Percentiles rank a stretch among this genome's conserved stretches.
Conservation (phyloP, 2,329 filamentous ascomycete genomes). For the Stagonosporopsis rhizophila region DNA sequence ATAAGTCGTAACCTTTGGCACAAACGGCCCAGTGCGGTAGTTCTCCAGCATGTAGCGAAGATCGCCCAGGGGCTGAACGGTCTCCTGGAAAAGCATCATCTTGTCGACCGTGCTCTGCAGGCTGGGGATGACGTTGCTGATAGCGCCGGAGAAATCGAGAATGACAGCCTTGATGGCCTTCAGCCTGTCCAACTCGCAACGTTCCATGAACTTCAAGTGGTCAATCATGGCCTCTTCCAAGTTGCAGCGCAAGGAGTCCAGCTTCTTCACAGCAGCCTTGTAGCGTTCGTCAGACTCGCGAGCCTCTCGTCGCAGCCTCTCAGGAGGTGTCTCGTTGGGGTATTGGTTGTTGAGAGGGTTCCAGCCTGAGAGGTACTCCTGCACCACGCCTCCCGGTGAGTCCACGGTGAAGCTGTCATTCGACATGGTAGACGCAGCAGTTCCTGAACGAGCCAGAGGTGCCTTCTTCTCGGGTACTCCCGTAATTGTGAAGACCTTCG, state of each 20-base stretch:
- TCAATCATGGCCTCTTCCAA: constrained; percentile 95
- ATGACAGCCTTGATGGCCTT: constrained; percentile 99
- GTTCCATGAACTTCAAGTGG: constrained; percentile 94
- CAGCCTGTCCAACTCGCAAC: constrained; percentile 92
- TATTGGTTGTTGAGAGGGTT: constrained; percentile 88
- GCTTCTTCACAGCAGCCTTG: constrained; percentile 81
- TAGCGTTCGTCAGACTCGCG: constrained; percentile 92
- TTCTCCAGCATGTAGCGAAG: constrained; percentile 94
- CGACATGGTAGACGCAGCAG: constrained; percentile 60
- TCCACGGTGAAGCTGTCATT: constrained; percentile 65
- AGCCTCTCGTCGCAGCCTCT: constrained; percentile 87
- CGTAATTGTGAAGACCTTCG: constrained; percentile 86
- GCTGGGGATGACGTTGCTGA: constrained; percentile 97
- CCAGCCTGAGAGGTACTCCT: constrained; percentile 90
- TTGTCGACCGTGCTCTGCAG: constrained; percentile 95
- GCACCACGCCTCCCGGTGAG: constrained; percentile 82
- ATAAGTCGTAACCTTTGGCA: constrained; percentile 89
- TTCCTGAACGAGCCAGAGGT: constrained; percentile 74
- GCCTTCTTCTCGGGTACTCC: constrained; percentile 90
- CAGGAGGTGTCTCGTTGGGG: constrained; percentile 90
- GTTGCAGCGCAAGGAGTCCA: constrained; percentile 89
- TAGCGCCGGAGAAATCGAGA: constrained; percentile 94
- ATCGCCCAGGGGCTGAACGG: constrained; percentile 90
- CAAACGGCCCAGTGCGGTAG: constrained; percentile 92
- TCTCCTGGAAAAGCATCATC: constrained; percentile 99